These are phyloP conservation scores for Bipolaris oryzae DNA, from an alignment of 2,329 filamentous ascomycete genomes.

Conservation along the genomic window DNA sequence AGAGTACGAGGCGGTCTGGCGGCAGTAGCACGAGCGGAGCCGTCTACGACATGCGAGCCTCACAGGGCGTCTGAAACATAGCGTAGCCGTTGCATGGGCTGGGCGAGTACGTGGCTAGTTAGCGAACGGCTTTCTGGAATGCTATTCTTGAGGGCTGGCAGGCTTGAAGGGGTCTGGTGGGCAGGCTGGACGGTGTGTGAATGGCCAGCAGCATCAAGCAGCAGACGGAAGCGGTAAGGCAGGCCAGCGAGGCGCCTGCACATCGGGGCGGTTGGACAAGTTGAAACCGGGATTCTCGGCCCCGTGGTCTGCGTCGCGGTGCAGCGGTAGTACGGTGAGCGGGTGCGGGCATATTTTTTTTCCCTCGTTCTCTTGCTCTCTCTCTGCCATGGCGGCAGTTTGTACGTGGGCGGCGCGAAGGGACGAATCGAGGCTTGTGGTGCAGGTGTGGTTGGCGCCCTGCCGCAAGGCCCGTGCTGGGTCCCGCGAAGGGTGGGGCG, in stretches of 20 bases:
- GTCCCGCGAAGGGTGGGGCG: slow-evolving; percentile 25
- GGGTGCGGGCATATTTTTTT: not conserved
- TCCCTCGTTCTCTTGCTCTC: not conserved
- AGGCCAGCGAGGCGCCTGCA: slow-evolving; percentile 43
- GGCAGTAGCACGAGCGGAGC: slow-evolving; percentile 37
- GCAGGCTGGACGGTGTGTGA: slow-evolving; percentile 26
- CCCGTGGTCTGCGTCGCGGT: slow-evolving; percentile 15
- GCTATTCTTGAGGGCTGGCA: slow-evolving; percentile 32
- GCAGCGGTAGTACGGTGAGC: slow-evolving; percentile 16
- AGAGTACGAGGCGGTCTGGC: slow-evolving; percentile 24
- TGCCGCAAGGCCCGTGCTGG: slow-evolving; percentile 29
- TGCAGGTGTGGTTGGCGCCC: slow-evolving; percentile 39
- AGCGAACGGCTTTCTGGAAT: slow-evolving; percentile 29
- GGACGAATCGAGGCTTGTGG: slow-evolving; percentile 40
- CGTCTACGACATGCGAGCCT: slow-evolving; percentile 34
- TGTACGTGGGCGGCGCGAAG: slow-evolving; percentile 33
- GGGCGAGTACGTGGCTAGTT: slow-evolving; percentile 42
- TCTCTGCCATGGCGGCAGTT: slow-evolving; percentile 38
- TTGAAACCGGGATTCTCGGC: slow-evolving; percentile 44
- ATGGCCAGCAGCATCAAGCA: slow-evolving; percentile 35
- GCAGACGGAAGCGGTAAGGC: slow-evolving; percentile 30
- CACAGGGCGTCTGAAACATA: slow-evolving; percentile 46
- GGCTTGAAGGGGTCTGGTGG: slow-evolving; percentile 26
- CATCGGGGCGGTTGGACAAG: slow-evolving; percentile 43
- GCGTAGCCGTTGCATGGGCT: slow-evolving; percentile 28